phyloP scores from a whole-genome alignment of 176 grass and related monocot genomes.

The Zizania latifolia region DNA sequence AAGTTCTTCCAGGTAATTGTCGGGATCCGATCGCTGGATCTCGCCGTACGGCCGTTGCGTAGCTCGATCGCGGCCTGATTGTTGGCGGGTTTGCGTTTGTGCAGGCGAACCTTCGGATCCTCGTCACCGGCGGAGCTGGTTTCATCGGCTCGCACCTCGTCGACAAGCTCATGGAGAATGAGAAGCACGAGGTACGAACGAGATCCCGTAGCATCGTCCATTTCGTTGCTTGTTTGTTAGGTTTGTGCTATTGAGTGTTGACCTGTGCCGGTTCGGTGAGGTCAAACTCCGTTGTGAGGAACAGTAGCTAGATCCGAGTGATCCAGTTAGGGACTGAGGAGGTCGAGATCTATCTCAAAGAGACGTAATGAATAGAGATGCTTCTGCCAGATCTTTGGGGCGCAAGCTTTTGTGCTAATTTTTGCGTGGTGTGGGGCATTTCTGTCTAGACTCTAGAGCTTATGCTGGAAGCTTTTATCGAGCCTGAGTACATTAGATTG shows the following conservation, averaged over 20 bases:
- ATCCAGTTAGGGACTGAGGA: neutral
- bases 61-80: neutral
- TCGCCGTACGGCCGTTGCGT: neutral
- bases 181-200: conserved; percentile 86
- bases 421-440: conserved; percentile 10
- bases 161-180: conserved; percentile 99
- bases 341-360: conserved; percentile 31
- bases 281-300: neutral
- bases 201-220: conserved; percentile 14
- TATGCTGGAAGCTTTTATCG: conserved; percentile 5
- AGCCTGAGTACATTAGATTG: neutral
- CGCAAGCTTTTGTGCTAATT: conserved; percentile 15
- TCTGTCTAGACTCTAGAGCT: conserved; percentile 6
- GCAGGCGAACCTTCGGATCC: conserved; percentile 91
- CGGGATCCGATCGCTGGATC: conserved; percentile 25
- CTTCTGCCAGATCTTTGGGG: conserved; percentile 23
- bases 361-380: conserved; percentile 15
- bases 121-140: conserved; percentile 94
- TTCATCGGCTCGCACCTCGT: conserved; percentile 99
- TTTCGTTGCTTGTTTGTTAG: conserved; percentile 6
- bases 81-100: neutral
- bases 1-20: conserved; percentile 85
- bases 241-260: neutral
- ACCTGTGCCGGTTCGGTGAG: neutral
- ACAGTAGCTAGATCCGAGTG: conserved; percentile 18